These are phyloP conservation scores for Epicoccum sorghinum DNA, from an alignment of 2,329 filamentous ascomycete species.

Conservation along the genomic window DNA sequence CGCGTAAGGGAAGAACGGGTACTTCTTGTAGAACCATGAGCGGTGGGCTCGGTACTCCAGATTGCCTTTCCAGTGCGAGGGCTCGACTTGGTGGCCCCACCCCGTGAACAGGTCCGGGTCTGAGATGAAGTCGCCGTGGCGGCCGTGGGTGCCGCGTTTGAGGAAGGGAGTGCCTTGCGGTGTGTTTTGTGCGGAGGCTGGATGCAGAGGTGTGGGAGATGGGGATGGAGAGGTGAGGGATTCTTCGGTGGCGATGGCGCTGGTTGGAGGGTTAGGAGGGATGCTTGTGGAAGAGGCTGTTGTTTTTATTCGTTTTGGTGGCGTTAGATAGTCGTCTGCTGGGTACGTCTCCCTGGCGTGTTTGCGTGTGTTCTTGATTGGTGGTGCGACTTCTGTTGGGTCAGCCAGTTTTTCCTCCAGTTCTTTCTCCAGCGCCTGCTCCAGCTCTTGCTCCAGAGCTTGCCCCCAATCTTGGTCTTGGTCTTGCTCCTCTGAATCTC, in stretches of 20 bases:
- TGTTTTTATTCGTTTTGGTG: too few species aligned
- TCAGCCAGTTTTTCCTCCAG: too few species aligned
- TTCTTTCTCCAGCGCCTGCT: too few species aligned
- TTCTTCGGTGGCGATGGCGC: not conserved
- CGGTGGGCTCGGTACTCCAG: constrained; percentile 5
- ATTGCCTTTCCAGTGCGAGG: constrained; percentile 11
- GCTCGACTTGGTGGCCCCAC: constrained; percentile 28
- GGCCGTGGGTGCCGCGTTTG: constrained; percentile 32
- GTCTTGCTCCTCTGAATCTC: not conserved
- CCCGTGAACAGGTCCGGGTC: constrained; percentile 28
- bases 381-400: too few species aligned
- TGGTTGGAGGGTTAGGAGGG: not conserved
- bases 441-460: too few species aligned
- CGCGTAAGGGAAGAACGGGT: not conserved
- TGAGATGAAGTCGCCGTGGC: constrained; percentile 20
- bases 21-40: not conserved
- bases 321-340: too few species aligned
- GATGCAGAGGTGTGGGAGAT: not conserved
- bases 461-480: too few species aligned
- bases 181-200: too few species aligned
- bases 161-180: too few species aligned
- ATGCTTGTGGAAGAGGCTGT: not conserved
- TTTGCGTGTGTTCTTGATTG: too few species aligned
- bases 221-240: not conserved
- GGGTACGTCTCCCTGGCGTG: too few species aligned